phyloP scores from a whole-genome alignment of 345 rosid genomes.

The Orychophragmus violaceus region DNA sequence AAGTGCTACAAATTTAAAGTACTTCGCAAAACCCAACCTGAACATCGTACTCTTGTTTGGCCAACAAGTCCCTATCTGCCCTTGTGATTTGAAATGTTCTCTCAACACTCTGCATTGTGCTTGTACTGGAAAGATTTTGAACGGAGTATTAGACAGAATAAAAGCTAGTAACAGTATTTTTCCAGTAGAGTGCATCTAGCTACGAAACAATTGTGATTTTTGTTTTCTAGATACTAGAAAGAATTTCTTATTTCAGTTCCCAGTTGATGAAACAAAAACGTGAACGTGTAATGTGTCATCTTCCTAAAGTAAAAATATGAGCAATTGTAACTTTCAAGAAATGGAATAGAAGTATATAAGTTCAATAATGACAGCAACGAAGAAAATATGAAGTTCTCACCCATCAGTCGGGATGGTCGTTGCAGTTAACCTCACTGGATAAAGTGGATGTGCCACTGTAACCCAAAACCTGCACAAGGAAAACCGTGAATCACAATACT shows the following conservation, averaged over 20 bases:
- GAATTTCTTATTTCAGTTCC: background rate
- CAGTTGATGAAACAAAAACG: background rate
- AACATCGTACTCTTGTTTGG: slow-evolving; percentile 66
- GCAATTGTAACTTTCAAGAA: slow-evolving; percentile 8
- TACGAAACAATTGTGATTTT: background rate
- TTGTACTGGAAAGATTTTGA: slow-evolving; percentile 51
- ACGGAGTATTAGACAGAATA: slow-evolving; percentile 21
- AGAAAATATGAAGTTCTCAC: slow-evolving; percentile 37
- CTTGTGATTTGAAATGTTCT: slow-evolving; percentile 64
- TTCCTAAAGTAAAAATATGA: background rate
- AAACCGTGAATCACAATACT: background rate
- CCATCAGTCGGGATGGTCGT: slow-evolving; percentile 64
- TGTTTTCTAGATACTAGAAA: too few relatives aligned
- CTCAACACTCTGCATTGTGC: slow-evolving; percentile 62
- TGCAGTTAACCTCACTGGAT: slow-evolving; percentile 56
- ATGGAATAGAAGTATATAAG: too few relatives aligned
- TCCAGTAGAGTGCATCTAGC: background rate
- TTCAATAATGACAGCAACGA: background rate
- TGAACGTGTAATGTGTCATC: background rate
- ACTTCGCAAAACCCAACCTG: slow-evolving; percentile 48
- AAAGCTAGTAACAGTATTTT: background rate
- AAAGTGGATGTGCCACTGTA: slow-evolving; percentile 58
- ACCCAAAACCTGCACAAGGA: slow-evolving; percentile 64
- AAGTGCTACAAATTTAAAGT: background rate
- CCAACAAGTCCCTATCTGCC: slow-evolving; percentile 60